A percentile compares a stretch with the other conserved stretches of the same genome.
phyloP scores from a whole-genome alignment of 192 early-diverging fungal genomes.

The Coemansia sp. region DNA sequence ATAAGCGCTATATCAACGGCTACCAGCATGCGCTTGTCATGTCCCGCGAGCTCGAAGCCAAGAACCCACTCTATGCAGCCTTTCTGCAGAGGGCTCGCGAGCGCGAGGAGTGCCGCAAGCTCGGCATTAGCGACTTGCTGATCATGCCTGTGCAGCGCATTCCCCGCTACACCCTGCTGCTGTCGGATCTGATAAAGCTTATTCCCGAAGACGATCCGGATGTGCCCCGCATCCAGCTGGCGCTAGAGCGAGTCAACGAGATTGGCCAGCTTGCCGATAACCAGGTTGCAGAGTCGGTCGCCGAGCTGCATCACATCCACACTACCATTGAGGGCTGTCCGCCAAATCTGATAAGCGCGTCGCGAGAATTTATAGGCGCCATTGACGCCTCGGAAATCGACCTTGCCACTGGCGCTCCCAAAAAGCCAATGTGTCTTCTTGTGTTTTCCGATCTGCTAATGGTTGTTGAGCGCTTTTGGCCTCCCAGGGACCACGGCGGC shows the following conservation, averaged over 20 bases:
- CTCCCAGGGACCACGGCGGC: slow-evolving; percentile 44
- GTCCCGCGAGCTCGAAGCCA: slow-evolving; percentile 59
- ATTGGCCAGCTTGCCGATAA: slow-evolving; percentile 59
- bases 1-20: slow-evolving; percentile 66
- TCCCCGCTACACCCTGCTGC: slow-evolving; percentile 73
- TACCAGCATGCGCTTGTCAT: slow-evolving; percentile 61
- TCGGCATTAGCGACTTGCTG: slow-evolving; percentile 71
- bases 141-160: slow-evolving; percentile 82
- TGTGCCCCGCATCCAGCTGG: slow-evolving; percentile 40
- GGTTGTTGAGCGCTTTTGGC: slow-evolving; percentile 58
- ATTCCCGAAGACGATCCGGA: slow-evolving; percentile 50
- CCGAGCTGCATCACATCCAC: slow-evolving; percentile 56
- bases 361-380: slow-evolving; percentile 54
- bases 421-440: slow-evolving; percentile 50
- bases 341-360: slow-evolving; percentile 61
- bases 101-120: slow-evolving; percentile 62
- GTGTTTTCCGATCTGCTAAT: slow-evolving; percentile 58
- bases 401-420: slow-evolving; percentile 47
- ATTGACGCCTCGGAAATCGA: slow-evolving; percentile 55
- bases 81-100: slow-evolving; percentile 61
- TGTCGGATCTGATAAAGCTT: slow-evolving; percentile 57
- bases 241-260: slow-evolving; percentile 55
- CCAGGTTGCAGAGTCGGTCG: slow-evolving; percentile 54
- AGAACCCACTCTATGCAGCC: slow-evolving; percentile 57
- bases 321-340: slow-evolving; percentile 56